Base-by-base conservation (phyloP, 192 early-diverging fungal genomes). In the Coemansia sp. region DNA sequence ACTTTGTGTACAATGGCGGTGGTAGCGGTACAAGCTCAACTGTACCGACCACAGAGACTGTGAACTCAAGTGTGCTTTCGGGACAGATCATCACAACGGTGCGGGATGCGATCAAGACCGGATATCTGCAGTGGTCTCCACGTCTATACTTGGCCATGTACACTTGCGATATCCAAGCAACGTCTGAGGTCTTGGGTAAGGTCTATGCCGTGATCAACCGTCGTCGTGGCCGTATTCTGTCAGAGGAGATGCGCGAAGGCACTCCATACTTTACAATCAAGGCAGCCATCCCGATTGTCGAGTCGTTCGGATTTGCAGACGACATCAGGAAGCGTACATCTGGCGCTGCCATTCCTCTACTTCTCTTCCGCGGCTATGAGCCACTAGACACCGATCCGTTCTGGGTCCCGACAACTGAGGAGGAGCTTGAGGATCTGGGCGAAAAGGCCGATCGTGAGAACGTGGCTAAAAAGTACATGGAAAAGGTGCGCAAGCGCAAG, bases 291-390 rank as follows among this genome's bases (percentile, higher is more conserved):
- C 98, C 98, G 4, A 94, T 99, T 14, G 85, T 99, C 23, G 98
- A 99, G 69, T 91, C 89, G 48, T 98, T 99, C 84, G 98, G 98
- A n/a, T 98, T 99, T 75, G 86, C 93, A 9, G 98, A 99, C 67
- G 94, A 98, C 65, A 91, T 99, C 24, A 86, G 98, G 21, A 99
- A 94, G 69, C 82, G 90, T 60, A 96, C 96, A 1, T 93, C 92
- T 0, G 98, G 98, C 1, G 92, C 91, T 0, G 98, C 98, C 9
- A 91, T 85, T 57, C 98, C 98, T 2, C 91, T 97, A 61, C 80
- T 99, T 23, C 87, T 99, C 37, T 99, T 98, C 77, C 86, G 82
- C 39, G 95, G 95, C 3, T 99, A 93, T 70, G 95, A 98, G 68
- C 69, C 90, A 48, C 69, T 98, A 40, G 91, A 98, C 47, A 78